phyloP scores from a whole-genome alignment of 129 eudicot genomes.

The Calendula officinalis region DNA sequence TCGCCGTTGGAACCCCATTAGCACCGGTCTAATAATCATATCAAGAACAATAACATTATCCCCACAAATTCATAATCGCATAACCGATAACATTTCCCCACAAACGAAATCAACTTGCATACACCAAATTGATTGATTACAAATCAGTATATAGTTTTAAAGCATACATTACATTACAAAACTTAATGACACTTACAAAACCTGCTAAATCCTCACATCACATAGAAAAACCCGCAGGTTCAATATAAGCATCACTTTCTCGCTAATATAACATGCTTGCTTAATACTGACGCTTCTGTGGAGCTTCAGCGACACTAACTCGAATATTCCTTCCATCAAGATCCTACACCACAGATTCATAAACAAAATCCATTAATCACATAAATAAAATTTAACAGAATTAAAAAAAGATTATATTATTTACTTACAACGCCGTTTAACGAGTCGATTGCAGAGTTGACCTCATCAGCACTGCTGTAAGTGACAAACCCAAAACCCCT shows the following conservation, averaged over 20 bases:
- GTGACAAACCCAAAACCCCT: slow-evolving; percentile 98
- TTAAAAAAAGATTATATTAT: neutral
- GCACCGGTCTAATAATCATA: too few relatives aligned
- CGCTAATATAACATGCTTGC: slow-evolving; percentile 7
- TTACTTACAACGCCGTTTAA: slow-evolving; percentile 77
- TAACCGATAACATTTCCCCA: slow-evolving; percentile 10
- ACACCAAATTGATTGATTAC: slow-evolving; percentile 30
- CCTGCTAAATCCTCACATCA: slow-evolving; percentile 30
- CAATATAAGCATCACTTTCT: slow-evolving; percentile 28
- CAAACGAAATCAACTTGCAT: slow-evolving; percentile 21
- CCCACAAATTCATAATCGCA: neutral
- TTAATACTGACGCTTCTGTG: slow-evolving; percentile 57
- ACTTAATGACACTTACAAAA: slow-evolving; percentile 29
- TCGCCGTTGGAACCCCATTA: too few relatives aligned
- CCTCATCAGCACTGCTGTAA: slow-evolving; percentile 72
- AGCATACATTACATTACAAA: slow-evolving; percentile 40
- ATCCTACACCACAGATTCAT: slow-evolving; percentile 50
- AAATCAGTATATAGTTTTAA: slow-evolving; percentile 34
- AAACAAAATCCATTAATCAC: neutral
- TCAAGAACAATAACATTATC: too few relatives aligned
- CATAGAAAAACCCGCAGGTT: slow-evolving; percentile 28
- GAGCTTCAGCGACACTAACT: slow-evolving; percentile 81
- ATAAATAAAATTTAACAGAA: neutral
- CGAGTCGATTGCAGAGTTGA: slow-evolving; percentile 67
- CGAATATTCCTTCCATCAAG: slow-evolving; percentile 85